These are phyloP conservation scores for Neonectria neomacrospora DNA, from an alignment of 2,329 filamentous ascomycete species.

Conservation along the genomic window DNA sequence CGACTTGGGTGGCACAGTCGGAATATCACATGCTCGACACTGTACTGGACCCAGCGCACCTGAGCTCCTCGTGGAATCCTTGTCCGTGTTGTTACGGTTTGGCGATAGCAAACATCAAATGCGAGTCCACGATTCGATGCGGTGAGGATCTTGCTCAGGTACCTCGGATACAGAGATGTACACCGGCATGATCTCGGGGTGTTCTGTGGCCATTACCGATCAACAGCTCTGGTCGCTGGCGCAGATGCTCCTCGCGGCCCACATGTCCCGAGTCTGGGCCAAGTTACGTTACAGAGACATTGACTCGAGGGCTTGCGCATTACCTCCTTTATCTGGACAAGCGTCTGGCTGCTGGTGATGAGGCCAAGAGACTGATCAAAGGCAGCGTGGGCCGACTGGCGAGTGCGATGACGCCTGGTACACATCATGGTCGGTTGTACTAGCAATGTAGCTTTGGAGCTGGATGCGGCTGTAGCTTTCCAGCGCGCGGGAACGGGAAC, in stretches of 20 bases:
- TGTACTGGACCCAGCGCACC: slow-evolving; percentile 30
- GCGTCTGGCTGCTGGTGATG: not conserved
- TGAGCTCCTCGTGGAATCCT: not conserved
- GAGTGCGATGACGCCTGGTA: not conserved
- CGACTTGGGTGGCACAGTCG: slow-evolving; percentile 10
- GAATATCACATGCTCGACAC: slow-evolving; percentile 31
- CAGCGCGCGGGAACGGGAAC: not conserved
- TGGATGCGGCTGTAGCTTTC: not conserved
- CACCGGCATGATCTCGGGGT: not conserved
- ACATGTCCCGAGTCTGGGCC: slow-evolving; percentile 13
- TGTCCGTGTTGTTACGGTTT: not conserved
- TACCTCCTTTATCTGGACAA: not conserved
- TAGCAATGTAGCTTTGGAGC: not conserved
- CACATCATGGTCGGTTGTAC: not conserved
- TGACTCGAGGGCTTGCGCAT: not conserved
- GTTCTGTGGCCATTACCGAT: not conserved
- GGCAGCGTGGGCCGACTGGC: not conserved
- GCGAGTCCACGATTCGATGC: not conserved
- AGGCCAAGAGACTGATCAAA: not conserved
- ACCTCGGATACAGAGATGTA: not conserved
- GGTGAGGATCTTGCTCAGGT: not conserved
- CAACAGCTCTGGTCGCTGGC: not conserved
- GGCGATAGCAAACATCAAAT: not conserved
- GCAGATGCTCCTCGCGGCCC: slow-evolving; percentile 2
- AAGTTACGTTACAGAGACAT: slow-evolving; percentile 6